These are phyloP conservation scores for Boletus patriciae DNA, from an alignment of 768 basidiomycete species.

Conservation along the genomic window DNA sequence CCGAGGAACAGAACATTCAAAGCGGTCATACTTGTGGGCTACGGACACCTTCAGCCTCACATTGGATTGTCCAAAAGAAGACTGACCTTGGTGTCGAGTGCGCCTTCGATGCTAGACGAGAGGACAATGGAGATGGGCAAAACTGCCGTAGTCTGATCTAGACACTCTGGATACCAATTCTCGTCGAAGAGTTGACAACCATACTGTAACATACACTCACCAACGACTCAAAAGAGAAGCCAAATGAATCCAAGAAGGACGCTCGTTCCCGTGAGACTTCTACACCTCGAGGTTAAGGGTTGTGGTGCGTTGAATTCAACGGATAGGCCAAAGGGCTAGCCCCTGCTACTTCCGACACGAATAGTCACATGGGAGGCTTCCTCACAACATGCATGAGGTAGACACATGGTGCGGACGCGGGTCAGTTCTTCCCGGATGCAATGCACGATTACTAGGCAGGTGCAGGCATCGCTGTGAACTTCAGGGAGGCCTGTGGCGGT, in stretches of 20 bases:
- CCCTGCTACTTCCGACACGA: neutral
- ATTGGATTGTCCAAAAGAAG: neutral
- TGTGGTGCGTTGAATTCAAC: slow-evolving; percentile 3
- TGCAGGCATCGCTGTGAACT: neutral
- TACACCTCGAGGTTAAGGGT: neutral
- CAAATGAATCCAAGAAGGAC: neutral
- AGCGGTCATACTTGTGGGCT: slow-evolving; percentile 8
- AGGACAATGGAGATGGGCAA: slow-evolving; percentile 10
- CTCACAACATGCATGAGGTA: slow-evolving; percentile 21
- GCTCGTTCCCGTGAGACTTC: neutral
- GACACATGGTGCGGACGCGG: slow-evolving; percentile 14
- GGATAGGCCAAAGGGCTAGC: neutral
- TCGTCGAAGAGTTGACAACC: neutral
- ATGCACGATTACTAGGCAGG: neutral
- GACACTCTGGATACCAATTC: slow-evolving; percentile 16
- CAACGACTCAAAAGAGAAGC: neutral
- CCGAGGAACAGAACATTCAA: slow-evolving; percentile 24
- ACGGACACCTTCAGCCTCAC: slow-evolving; percentile 3
- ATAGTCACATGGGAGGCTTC: slow-evolving; percentile 1
- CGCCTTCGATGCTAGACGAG: slow-evolving; percentile 12
- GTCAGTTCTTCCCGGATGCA: neutral
- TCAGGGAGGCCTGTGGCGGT: no score
- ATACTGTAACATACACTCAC: slow-evolving; percentile 10
- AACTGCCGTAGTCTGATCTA: slow-evolving; percentile 13
- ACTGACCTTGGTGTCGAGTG: slow-evolving; percentile 18